A percentile compares a stretch with the other conserved stretches of the same genome.
phyloP scores from a whole-genome alignment of 441 rosid genomes.

The Mallotus repandus region DNA sequence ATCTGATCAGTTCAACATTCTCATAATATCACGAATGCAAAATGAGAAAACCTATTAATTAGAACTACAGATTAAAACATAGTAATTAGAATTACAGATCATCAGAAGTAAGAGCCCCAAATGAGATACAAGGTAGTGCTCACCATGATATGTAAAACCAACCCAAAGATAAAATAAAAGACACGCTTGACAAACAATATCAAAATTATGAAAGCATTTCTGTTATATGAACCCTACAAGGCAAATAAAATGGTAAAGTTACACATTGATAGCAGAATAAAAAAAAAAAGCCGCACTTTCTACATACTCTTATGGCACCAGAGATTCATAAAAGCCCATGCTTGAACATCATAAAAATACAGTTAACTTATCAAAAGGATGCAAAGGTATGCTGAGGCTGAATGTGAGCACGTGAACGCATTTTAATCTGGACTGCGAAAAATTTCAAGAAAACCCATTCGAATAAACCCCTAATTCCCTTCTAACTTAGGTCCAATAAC shows the following conservation, averaged over 20 bases:
- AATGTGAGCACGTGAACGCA: background rate
- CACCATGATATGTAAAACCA: background rate
- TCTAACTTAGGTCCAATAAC: background rate
- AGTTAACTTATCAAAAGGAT: background rate
- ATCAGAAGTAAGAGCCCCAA: background rate
- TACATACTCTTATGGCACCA: background rate
- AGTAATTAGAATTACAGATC: background rate
- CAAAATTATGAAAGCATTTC: too few species aligned
- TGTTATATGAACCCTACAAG: too few species aligned
- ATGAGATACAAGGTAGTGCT: too few species aligned
- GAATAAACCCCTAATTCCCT: background rate
- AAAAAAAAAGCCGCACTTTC: background rate
- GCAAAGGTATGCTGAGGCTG: background rate
- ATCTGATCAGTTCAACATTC: background rate
- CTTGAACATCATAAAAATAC: background rate
- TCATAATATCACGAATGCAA: too few species aligned
- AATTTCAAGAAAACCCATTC: conserved; percentile 5
- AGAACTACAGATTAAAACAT: too few species aligned
- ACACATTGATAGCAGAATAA: background rate
- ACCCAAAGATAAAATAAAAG: background rate
- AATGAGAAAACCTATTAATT: background rate
- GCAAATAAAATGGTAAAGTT: background rate
- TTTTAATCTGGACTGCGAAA: background rate
- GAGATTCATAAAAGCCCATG: conserved; percentile 8
- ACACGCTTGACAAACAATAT: background rate